Evolutionary conservation across 257 asterid genomes (phyloP).

Genomic region (Plantago major): DNA sequence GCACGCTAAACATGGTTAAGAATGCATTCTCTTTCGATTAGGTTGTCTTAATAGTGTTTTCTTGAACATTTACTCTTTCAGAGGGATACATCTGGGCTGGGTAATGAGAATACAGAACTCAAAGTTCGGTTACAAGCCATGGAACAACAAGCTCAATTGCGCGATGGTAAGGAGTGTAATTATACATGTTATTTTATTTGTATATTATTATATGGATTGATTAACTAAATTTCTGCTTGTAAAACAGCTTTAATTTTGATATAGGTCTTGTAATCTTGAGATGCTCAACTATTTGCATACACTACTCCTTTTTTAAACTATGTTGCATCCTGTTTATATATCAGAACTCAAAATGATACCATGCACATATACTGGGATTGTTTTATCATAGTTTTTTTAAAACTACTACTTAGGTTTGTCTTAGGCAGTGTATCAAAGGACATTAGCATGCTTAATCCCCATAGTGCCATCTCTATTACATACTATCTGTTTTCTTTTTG

Average conservation of each 20-base stretch:
- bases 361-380: too few species aligned
- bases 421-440: too few species aligned
- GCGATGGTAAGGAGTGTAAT: constrained; percentile 52
- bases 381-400: too few species aligned
- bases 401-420: too few species aligned
- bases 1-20: too few species aligned
- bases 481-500: too few species aligned
- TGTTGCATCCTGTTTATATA: too few species aligned
- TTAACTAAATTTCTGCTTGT: background rate
- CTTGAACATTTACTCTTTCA: constrained; percentile 27
- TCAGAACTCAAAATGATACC: too few species aligned
- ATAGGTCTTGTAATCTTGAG: background rate
- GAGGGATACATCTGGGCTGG: constrained; percentile 88
- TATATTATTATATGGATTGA: background rate
- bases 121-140: constrained; percentile 90
- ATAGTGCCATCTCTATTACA: too few species aligned
- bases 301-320: background rate
- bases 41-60: background rate
- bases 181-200: background rate
- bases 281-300: background rate
- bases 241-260: background rate
- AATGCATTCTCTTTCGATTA: too few species aligned
- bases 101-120: constrained; percentile 85
- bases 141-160: constrained; percentile 97
- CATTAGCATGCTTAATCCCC: too few species aligned